Base-by-base conservation (phyloP, 2,329 filamentous ascomycete species). In the Cladosporium cucumerinum region DNA sequence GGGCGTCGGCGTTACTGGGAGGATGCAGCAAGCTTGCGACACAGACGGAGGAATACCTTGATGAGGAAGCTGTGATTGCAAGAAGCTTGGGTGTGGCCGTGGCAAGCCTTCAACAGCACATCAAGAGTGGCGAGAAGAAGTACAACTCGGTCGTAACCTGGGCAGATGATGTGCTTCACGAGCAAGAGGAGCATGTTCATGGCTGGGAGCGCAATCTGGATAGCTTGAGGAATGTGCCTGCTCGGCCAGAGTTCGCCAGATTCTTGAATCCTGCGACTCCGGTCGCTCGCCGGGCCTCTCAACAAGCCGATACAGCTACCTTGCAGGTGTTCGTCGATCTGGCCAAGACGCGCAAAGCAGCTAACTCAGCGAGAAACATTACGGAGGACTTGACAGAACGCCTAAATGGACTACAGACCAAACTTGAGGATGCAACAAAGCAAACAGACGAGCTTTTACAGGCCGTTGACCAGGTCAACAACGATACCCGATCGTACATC, bases 71-170 rank as follows among this genome's bases (percentile, higher is more conserved):
- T 57, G 86, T 91, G 61, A 93, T 96, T 76, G 84, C 92, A 73
- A 87, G 89, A 67, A 93, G 90, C 65, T 84, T 96, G 57, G 88
- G 92, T 68, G 91, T 95, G 28, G 95, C 94, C 7, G 87, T 97
- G 25, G 88, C 89, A 68, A 99, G 97, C 72, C 84, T 94, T 64
- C 88, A 93, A 72, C 85, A 87, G 21, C 91, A 92, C 74, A 85
- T 93, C 63, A 88, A 86, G 69, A 85, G 84, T 51, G 82, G 92
- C 67, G 88, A 93, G 72, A 85, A 87, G 65, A 92, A 90, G 74
- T 89, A 89, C 72, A 79, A 81, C n/a, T 87, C 90, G 65, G 78
- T 90, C 30, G 88, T 87, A 77, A 85, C 86, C 69, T 93, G 90
- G 90, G 85, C 87, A 12, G 83, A 84, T 18, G 86, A 87, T 12